These are phyloP conservation scores for Amphirosellinia nigrospora DNA, from an alignment of 495 filamentous ascomycete genomes.

Conservation along the genomic window DNA sequence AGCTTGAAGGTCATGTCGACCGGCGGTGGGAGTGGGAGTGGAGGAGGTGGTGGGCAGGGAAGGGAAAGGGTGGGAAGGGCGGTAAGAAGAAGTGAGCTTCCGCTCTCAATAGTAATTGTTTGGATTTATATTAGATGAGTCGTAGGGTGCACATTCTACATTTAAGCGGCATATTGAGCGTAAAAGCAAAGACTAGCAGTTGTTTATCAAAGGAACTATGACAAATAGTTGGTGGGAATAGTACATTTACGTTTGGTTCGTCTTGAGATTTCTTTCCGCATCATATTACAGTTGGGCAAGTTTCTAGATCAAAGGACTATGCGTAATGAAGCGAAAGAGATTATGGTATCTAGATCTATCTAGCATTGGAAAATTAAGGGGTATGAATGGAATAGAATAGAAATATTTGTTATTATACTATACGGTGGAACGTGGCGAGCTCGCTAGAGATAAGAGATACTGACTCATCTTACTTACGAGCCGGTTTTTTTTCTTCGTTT, in stretches of 20 bases:
- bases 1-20: conserved; percentile 81
- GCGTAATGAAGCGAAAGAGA: too few relatives aligned
- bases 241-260: not conserved
- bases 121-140: not conserved
- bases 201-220: too few relatives aligned
- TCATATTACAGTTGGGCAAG: too few relatives aligned
- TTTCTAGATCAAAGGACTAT: too few relatives aligned
- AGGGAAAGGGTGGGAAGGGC: conserved; percentile 25
- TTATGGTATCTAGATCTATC: too few relatives aligned
- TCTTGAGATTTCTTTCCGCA: not conserved
- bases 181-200: too few relatives aligned
- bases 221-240: not conserved
- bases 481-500: too few relatives aligned
- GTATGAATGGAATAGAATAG: not conserved
- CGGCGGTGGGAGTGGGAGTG: conserved; percentile 54
- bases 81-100: conserved; percentile 35
- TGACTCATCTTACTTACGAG: not conserved
- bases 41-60: conserved; percentile 46
- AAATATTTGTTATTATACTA: not conserved
- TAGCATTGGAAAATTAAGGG: too few relatives aligned
- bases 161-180: not conserved
- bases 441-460: too few relatives aligned
- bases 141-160: not conserved
- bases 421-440: too few relatives aligned
- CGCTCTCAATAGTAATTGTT: not conserved